Conservation (phyloP, 768 basidiomycete species). For the Dacryopinax spathularia region DNA sequence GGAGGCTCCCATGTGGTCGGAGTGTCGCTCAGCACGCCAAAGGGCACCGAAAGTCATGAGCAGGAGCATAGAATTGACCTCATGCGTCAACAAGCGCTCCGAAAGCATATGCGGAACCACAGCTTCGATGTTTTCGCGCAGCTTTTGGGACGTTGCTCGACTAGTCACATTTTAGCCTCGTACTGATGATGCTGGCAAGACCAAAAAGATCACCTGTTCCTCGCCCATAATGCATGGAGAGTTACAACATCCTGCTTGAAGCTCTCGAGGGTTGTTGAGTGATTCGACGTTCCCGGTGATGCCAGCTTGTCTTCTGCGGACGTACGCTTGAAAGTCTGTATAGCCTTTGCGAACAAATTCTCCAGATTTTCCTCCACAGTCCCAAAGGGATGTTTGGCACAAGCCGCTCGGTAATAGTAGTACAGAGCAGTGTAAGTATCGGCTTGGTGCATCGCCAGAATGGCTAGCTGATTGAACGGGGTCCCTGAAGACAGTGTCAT, state of each 20-base stretch:
- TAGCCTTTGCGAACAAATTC: conserved; percentile 49
- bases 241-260: conserved; percentile 65
- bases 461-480: conserved; percentile 90
- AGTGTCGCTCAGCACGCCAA: conserved; percentile 37
- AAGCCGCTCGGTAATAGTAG: conserved; percentile 85
- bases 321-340: conserved; percentile 36
- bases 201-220: conserved; percentile 22
- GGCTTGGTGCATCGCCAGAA: conserved; percentile 68
- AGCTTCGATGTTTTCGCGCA: conserved; percentile 5
- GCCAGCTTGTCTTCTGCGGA: conserved; percentile 28
- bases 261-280: conserved; percentile 35
- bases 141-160: neutral
- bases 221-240: conserved; percentile 58
- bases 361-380: conserved; percentile 76
- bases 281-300: conserved; percentile 13
- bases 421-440: conserved; percentile 69
- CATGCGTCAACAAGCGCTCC: conserved; percentile 55
- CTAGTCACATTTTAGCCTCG: neutral
- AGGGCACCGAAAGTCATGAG: conserved; percentile 66
- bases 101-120: conserved; percentile 35
- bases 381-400: conserved; percentile 72
- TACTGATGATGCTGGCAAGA: neutral
- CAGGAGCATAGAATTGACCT: conserved; percentile 59
- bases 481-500: conserved; percentile 31
- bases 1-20: conserved; percentile 18